These are phyloP conservation scores for Entomortierella lignicola DNA, from an alignment of 192 early-diverging fungal genomes.

Conservation along the genomic window DNA sequence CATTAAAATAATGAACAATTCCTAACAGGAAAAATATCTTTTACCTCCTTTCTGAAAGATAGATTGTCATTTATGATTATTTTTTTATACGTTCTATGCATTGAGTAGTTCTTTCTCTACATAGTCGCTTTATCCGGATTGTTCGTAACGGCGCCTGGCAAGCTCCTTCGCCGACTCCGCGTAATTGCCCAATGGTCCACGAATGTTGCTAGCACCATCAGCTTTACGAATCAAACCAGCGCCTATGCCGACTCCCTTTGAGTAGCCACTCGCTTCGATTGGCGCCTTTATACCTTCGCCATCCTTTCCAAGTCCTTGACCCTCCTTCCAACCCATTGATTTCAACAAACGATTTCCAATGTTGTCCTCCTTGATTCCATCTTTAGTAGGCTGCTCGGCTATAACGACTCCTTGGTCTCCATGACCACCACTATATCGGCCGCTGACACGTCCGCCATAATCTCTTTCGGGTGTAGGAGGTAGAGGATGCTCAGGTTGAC, in stretches of 20 bases:
- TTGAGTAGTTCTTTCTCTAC: background rate
- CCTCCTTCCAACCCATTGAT: constrained; percentile 79
- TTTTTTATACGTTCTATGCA: background rate
- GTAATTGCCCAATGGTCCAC: constrained; percentile 23
- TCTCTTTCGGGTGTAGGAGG: constrained; percentile 23
- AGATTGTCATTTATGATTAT: background rate
- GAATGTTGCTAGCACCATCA: background rate
- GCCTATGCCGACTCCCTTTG: constrained; percentile 60
- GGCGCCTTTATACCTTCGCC: constrained; percentile 61
- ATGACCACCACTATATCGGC: background rate
- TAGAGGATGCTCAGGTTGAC: constrained; percentile 62
- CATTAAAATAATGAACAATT: no score
- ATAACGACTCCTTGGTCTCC: constrained; percentile 10
- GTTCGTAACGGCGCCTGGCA: constrained; percentile 50
- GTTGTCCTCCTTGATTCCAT: constrained; percentile 67
- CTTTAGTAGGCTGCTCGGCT: constrained; percentile 57
- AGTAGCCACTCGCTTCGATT: constrained; percentile 58
- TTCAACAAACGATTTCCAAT: constrained; percentile 69
- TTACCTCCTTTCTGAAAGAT: no score
- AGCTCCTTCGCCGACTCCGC: constrained; percentile 43
- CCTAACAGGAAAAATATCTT: no score
- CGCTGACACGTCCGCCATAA: constrained; percentile 15
- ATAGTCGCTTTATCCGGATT: constrained; percentile 10
- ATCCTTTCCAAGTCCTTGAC: constrained; percentile 66
- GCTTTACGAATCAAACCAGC: constrained; percentile 34